Conservation (phyloP, 176 grass and related monocot species). For the Raddia distichophylla region DNA sequence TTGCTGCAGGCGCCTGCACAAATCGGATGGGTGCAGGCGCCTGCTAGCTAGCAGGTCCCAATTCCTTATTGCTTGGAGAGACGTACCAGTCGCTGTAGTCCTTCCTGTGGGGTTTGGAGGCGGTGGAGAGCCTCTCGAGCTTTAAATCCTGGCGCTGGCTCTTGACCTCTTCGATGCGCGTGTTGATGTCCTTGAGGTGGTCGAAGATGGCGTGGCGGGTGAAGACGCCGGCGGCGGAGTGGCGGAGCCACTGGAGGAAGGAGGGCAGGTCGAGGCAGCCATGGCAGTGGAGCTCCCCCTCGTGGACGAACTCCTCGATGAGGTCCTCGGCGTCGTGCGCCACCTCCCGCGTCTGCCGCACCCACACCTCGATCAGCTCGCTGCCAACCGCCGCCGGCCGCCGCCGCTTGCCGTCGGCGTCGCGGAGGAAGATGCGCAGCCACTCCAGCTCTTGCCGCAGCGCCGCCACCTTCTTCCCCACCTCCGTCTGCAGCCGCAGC, state of each 20-base stretch:
- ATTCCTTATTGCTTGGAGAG: too few species aligned
- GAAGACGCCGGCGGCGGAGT: background rate
- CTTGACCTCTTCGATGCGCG: background rate
- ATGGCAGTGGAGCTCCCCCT: conserved; percentile 19
- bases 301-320: conserved; percentile 18
- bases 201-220: conserved; percentile 12
- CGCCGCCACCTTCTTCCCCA: conserved; percentile 11
- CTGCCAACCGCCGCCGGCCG: background rate
- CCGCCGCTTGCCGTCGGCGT: conserved; percentile 5
- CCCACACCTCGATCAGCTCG: conserved; percentile 15
- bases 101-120: conserved; percentile 5
- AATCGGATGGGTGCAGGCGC: too few species aligned
- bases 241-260: conserved; percentile 20
- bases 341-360: conserved; percentile 30
- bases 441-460: conserved; percentile 22
- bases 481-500: conserved; percentile 27
- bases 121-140: background rate
- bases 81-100: conserved; percentile 3
- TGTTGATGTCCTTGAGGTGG: background rate
- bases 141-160: background rate
- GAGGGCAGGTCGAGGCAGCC: conserved; percentile 25
- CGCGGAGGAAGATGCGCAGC: conserved; percentile 8
- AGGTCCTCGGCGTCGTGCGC: conserved; percentile 24
- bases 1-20: too few species aligned
- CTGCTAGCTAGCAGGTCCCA: too few species aligned